Evolutionary conservation across 495 filamentous ascomycete genomes (phyloP).

Genomic region (Thermothielavioides terrestris): DNA sequence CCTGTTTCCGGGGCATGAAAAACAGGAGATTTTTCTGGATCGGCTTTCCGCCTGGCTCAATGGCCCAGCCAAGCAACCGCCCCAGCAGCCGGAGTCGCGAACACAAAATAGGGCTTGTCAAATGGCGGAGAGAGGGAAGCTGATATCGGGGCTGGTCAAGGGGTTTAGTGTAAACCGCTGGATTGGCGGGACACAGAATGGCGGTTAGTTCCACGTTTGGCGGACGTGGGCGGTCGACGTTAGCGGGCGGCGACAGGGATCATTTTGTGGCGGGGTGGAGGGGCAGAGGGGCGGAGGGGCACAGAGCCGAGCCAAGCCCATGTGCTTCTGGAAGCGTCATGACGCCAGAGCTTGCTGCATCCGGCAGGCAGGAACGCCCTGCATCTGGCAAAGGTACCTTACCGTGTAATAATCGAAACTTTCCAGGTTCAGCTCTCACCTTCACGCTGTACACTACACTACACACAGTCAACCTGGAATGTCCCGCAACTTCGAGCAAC

Average conservation of each 20-base stretch:
- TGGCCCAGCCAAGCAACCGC: neutral
- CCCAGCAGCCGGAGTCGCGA: neutral
- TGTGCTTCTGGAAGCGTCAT: conserved; percentile 1
- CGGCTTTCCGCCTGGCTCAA: conserved; percentile 1
- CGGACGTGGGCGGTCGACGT: neutral
- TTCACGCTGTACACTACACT: too few relatives aligned
- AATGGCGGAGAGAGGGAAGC: neutral
- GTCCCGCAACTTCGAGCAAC: too few relatives aligned
- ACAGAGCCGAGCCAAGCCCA: too few relatives aligned
- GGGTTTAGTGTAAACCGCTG: too few relatives aligned
- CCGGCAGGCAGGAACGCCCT: neutral
- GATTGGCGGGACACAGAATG: neutral
- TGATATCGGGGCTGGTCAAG: neutral
- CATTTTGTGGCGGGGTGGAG: conserved; percentile 11
- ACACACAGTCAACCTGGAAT: too few relatives aligned
- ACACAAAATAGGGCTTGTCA: neutral
- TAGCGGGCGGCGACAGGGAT: neutral
- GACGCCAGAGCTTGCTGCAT: conserved; percentile 1
- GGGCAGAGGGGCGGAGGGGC: conserved; percentile 9
- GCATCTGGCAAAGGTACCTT: conserved; percentile 6
- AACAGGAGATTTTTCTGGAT: neutral
- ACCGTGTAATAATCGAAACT: too few relatives aligned
- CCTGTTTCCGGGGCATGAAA: neutral
- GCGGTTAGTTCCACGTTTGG: neutral
- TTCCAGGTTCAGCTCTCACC: too few relatives aligned